phyloP scores from a whole-genome alignment of 768 basidiomycete species.

The Suillus decipiens region DNA sequence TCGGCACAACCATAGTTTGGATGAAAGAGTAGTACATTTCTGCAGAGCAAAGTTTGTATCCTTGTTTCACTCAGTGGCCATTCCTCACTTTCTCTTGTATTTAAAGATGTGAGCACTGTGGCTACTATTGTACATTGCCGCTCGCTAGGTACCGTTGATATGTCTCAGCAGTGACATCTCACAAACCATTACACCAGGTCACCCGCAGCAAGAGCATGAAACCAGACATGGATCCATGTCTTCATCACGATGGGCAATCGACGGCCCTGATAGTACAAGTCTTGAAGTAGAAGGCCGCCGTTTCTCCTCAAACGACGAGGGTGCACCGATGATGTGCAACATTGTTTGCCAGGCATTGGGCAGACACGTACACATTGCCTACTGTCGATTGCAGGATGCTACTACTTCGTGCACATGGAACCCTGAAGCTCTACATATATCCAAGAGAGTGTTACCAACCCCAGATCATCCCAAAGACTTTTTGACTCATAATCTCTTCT shows the following conservation, averaged over 20 bases:
- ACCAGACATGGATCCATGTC: constrained; percentile 69
- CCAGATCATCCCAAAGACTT: constrained; percentile 52
- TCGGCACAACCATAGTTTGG: constrained; percentile 50
- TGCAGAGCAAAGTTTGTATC: constrained; percentile 48
- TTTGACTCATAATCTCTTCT: constrained; percentile 54
- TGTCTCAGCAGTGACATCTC: not conserved
- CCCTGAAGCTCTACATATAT: constrained; percentile 48
- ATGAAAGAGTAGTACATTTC: constrained; percentile 49
- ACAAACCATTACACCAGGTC: constrained; percentile 38
- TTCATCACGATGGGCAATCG: constrained; percentile 54
- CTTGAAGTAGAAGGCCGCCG: constrained; percentile 57
- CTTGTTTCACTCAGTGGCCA: not conserved
- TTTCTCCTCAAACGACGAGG: constrained; percentile 55
- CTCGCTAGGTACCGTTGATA: constrained; percentile 38
- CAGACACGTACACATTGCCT: constrained; percentile 57
- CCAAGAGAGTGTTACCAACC: constrained; percentile 42
- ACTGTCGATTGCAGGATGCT: constrained; percentile 47
- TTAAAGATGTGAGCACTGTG: constrained; percentile 52
- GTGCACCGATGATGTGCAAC: constrained; percentile 66
- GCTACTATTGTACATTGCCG: constrained; percentile 60
- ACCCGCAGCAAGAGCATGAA: constrained; percentile 60
- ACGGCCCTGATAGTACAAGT: constrained; percentile 49
- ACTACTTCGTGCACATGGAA: constrained; percentile 38
- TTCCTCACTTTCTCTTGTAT: not conserved
- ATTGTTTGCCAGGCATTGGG: constrained; percentile 56